A percentile compares a stretch with the other conserved stretches of the same genome.
Conservation (phyloP, 1,139 yeast genomes). For the Geotrichum siamense region DNA sequence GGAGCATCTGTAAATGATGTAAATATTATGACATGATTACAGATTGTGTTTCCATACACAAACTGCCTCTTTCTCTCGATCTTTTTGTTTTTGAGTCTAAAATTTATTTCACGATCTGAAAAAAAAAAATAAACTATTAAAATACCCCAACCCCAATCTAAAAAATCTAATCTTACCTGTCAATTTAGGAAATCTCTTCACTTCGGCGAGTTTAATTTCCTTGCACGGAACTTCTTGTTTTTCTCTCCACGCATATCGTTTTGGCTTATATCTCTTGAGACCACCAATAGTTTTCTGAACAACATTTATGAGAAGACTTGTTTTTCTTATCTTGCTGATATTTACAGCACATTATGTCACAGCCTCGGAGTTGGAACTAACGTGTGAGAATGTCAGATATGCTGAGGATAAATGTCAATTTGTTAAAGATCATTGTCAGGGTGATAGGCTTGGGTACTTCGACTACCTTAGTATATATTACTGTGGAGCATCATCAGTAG, state of each 20-base stretch:
- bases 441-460: constrained; percentile 29
- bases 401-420: constrained; percentile 31
- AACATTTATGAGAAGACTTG: neutral
- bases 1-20: too few relatives aligned
- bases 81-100: too few relatives aligned
- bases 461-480: constrained; percentile 33
- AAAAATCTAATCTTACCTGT: neutral
- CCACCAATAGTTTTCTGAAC: neutral
- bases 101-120: too few relatives aligned
- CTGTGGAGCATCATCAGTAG: constrained; percentile 25
- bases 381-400: constrained; percentile 21
- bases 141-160: neutral
- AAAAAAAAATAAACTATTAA: too few relatives aligned
- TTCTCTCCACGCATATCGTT: neutral
- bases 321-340: neutral
- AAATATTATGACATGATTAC: too few relatives aligned
- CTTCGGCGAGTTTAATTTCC: neutral
- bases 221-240: neutral
- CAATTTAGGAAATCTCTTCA: neutral
- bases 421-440: constrained; percentile 30
- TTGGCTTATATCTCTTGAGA: neutral
- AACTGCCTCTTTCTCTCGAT: too few relatives aligned
- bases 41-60: too few relatives aligned
- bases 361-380: constrained; percentile 1
- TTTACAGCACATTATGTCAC: neutral